Base-by-base conservation (phyloP, 306 rosid genomes). In the Rosa chinensis region DNA sequence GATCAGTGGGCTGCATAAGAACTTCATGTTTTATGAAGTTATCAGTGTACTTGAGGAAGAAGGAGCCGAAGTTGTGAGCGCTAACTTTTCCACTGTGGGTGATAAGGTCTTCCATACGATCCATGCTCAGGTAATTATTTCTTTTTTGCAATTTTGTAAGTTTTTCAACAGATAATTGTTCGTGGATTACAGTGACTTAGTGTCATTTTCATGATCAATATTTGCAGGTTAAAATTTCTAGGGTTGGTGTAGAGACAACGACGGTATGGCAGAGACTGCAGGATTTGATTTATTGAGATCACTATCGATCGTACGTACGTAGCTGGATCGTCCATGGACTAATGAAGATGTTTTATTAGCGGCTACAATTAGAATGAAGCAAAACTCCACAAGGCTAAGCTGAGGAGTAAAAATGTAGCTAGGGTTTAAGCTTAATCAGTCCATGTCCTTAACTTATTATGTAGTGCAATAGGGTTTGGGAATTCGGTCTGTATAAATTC, bases 21-120 rank as follows among this genome's bases (percentile, higher is more conserved):
- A 74, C 76, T 84, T 91, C 85, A 85, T 84, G 94, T 48, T 90
- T 3, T 73, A 78, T 66, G 87, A 91, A 82, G 80, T 91, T 1
- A 88, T 91, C 17, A 66, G 75, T 66, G 77, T 91, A 40, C 83
- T 93, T 10, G 83, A 93, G 62, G 87, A 93, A 85, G 94, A 93
- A 87, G 96, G 94, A 25, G 94, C 92, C 6, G 85, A 90, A 69
- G 97, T 89, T 49, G 85, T 93, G 7, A 84, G 70, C 18, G 89
- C 90, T 20, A 89, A 82, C 75, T 83, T 81, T 66, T 83, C 81
- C 37, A 84, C 82, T 0, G 73, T 86, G 1, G 94, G 86, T 0
- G 79, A 87, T 39, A 93, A 85, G 32, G 49, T 88, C 20, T 91
- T 88, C 63, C 88, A 91, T 68, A 72, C 81, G 0, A 69, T 93